Conservation (phyloP, 2,329 filamentous ascomycete genomes). For the Paraphoma chrysanthemicola region DNA sequence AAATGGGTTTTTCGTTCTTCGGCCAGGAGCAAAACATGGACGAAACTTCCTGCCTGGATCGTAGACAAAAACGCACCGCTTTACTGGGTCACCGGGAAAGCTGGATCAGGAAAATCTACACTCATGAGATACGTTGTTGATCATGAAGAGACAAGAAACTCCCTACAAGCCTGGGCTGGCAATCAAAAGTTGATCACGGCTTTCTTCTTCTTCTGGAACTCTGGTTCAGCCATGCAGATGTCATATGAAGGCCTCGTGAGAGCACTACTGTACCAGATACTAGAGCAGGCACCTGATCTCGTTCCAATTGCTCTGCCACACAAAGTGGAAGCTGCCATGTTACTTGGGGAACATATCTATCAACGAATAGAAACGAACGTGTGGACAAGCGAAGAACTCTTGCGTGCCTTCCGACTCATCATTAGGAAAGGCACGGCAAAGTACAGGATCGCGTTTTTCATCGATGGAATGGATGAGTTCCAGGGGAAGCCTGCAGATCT, state of each 20-base stretch:
- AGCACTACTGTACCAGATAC: neutral
- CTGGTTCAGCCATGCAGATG: neutral
- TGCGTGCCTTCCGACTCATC: too few species aligned
- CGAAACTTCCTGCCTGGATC: too few species aligned
- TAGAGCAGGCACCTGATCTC: neutral
- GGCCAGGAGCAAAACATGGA: too few species aligned
- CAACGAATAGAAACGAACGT: too few species aligned
- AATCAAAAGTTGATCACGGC: neutral
- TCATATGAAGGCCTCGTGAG: neutral
- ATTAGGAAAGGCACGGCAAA: too few species aligned
- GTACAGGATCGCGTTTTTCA: too few species aligned
- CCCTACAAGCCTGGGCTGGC: neutral
- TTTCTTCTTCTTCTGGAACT: neutral
- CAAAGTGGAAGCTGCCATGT: too few species aligned
- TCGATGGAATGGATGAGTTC: conserved; percentile 15
- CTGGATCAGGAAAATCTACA: conserved; percentile 56
- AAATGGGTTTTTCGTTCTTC: too few species aligned
- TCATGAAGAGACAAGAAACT: neutral
- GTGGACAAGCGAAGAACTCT: too few species aligned
- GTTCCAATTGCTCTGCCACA: neutral
- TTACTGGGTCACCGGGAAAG: conserved; percentile 52
- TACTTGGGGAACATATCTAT: too few species aligned
- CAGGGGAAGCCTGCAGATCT: neutral
- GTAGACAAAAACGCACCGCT: too few species aligned
- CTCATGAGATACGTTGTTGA: conserved; percentile 53